These are phyloP conservation scores for Penicillium salamii DNA, from an alignment of 495 filamentous ascomycete genomes.

Conservation along the genomic window DNA sequence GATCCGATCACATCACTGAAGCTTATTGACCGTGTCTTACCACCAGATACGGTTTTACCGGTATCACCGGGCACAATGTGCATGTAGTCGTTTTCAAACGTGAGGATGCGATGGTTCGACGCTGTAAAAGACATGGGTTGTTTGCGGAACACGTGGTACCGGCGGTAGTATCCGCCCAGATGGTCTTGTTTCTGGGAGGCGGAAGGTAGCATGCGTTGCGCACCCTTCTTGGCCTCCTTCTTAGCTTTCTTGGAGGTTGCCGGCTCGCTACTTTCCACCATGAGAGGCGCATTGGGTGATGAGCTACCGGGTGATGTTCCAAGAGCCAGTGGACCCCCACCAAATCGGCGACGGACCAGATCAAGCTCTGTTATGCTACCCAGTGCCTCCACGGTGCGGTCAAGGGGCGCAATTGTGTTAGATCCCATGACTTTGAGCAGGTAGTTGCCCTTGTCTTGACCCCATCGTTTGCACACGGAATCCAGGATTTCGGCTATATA, in stretches of 20 bases:
- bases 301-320: conserved; percentile 77
- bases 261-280: conserved; percentile 45
- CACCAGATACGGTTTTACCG: conserved; percentile 51
- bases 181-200: conserved; percentile 76
- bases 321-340: conserved; percentile 71
- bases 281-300: conserved; percentile 73
- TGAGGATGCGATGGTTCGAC: conserved; percentile 76
- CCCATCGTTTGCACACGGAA: conserved; percentile 82
- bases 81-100: conserved; percentile 92
- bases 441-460: conserved; percentile 85
- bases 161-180: conserved; percentile 69
- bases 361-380: conserved; percentile 83
- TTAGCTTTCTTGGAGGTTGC: conserved; percentile 60
- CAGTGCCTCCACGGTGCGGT: conserved; percentile 86
- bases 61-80: conserved; percentile 82
- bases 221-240: conserved; percentile 68
- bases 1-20: conserved; percentile 91
- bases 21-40: conserved; percentile 84
- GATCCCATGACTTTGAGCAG: conserved; percentile 84
- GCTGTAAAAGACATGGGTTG: conserved; percentile 91
- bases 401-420: conserved; percentile 77
- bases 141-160: conserved; percentile 89
- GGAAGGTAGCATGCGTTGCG: conserved; percentile 64
- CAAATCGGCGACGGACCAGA: conserved; percentile 81
- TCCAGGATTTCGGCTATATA: conserved; percentile 94